Conservation (phyloP, 202 grass and related monocot genomes). For the Cymbopogon flexuosus region DNA sequence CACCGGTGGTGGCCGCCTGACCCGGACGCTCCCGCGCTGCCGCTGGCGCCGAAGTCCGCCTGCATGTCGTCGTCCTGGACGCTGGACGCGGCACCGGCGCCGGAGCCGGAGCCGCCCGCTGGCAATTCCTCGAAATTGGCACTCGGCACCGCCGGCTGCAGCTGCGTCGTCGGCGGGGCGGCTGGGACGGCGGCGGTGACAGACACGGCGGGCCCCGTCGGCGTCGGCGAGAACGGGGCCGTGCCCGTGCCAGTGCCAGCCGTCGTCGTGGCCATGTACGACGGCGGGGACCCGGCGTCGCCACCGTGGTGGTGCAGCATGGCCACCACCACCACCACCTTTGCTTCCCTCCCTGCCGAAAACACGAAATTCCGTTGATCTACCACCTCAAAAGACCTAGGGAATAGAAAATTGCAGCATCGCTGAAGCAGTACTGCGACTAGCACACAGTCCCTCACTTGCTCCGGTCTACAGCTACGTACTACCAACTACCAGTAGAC, state of each 20-base stretch:
- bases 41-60: background rate
- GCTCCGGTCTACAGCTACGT: background rate
- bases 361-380: constrained; percentile 48
- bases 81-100: background rate
- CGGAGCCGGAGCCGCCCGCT: background rate
- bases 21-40: background rate
- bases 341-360: constrained; percentile 22
- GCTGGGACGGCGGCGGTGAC: background rate
- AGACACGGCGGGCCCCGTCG: background rate
- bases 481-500: constrained; percentile 5
- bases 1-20: constrained; percentile 25
- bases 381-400: constrained; percentile 9
- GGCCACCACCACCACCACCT: constrained; percentile 1
- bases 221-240: background rate
- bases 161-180: background rate
- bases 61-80: constrained; percentile 37
- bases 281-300: constrained; percentile 18
- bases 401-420: constrained; percentile 32
- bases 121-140: constrained; percentile 22
- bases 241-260: background rate
- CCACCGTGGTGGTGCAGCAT: constrained; percentile 44
- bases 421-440: constrained; percentile 8
- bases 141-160: background rate
- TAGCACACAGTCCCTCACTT: background rate
- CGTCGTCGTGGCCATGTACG: background rate